These are phyloP conservation scores for Exophiala aquamarina DNA, from an alignment of 2,329 filamentous ascomycete species.

Conservation along the genomic window DNA sequence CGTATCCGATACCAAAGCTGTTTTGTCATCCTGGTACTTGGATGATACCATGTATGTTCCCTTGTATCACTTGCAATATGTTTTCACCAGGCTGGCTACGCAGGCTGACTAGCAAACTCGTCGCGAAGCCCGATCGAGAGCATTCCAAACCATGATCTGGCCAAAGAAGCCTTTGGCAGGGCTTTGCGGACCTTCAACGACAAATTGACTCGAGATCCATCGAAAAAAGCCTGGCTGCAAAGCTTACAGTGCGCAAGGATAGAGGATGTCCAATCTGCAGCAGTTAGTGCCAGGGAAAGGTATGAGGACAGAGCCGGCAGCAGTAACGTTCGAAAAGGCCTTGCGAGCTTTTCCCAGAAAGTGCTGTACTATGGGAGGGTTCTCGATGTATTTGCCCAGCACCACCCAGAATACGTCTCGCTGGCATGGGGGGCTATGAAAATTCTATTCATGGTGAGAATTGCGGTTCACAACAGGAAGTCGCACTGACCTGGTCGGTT, in stretches of 20 bases:
- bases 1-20: too few relatives aligned
- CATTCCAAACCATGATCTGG: neutral
- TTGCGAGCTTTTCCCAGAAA: neutral
- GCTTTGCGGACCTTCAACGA: slow-evolving; percentile 6
- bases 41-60: too few relatives aligned
- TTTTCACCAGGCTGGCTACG: too few relatives aligned
- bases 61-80: too few relatives aligned
- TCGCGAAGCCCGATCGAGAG: too few relatives aligned
- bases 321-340: neutral
- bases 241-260: neutral
- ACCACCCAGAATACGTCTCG: slow-evolving; percentile 33
- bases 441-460: slow-evolving; percentile 27
- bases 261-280: slow-evolving; percentile 1
- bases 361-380: slow-evolving; percentile 26
- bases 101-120: too few relatives aligned
- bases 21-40: too few relatives aligned
- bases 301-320: neutral
- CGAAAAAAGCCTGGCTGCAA: neutral
- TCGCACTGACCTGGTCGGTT: neutral
- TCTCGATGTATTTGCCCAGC: slow-evolving; percentile 30
- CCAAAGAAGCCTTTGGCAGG: slow-evolving; percentile 2
- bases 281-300: neutral
- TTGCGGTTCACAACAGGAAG: slow-evolving; percentile 1
- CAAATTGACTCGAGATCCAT: slow-evolving; percentile 1
- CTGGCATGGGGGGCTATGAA: slow-evolving; percentile 34